Base-by-base conservation (phyloP, 192 early-diverging fungal genomes). In the Umbelopsis vinacea region DNA sequence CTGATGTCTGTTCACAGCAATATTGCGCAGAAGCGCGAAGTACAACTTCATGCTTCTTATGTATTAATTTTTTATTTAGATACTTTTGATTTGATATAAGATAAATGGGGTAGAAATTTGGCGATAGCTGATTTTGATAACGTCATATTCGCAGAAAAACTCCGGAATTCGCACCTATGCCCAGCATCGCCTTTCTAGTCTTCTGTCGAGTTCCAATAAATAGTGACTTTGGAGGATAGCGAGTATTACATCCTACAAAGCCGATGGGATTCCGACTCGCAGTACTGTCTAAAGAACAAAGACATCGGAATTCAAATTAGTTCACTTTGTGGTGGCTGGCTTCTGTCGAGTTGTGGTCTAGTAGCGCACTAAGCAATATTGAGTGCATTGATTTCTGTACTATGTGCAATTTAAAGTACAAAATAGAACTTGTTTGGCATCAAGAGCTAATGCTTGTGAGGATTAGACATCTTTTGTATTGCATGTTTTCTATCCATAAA, bases 161-260 rank as follows among this genome's bases (percentile, higher is more conserved):
- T 63, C 57, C 57, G 57, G 57, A 63, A 63, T 63, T 29, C 57
- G 57, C 57, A 29, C 57, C 33, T 63, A 37, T 63, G 57, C 57
- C 57, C 57, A 63, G 57, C 14, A 29, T 63, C 57, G 57, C 57
- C 26, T n/a, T 63, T 35, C 15, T 63, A 37, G 57, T 63, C 57
- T 63, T 63, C 57, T 63, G 57, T 63, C n/a, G 57, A 37, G 57
- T 63, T 50, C 57, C 57, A 63, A 63, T 19, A 63, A 37, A 63
- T 7, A 37, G 26, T 63, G 57, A 63, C 57, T 63, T 33, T 29
- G 29, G 10, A 33, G 26, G 57, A 63, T 63, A 63, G 57, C 23
- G 57, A 37, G 26, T 12, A 63, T 37, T 63, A 26, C 26, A 63
- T 37, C 57, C 26, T 29, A 37, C 26, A 29, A 63, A 63, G 19